phyloP scores from a whole-genome alignment of 2,329 filamentous ascomycete species.

The Exophiala alcalophila region DNA sequence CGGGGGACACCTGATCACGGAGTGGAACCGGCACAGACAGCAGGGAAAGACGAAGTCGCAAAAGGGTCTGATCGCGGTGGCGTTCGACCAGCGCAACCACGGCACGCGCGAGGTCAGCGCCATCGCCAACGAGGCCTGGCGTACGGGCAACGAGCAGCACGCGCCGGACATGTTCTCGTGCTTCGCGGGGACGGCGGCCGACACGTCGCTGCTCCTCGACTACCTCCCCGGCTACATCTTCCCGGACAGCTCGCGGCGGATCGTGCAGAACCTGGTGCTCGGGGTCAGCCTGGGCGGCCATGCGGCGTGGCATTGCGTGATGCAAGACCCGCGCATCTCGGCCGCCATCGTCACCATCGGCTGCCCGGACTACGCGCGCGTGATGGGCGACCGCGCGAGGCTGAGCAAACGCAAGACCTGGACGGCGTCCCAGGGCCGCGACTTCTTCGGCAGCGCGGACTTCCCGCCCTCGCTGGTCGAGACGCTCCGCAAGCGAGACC shows the following conservation, averaged over 20 bases:
- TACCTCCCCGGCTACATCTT: constrained; percentile 74
- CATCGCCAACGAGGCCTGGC: constrained; percentile 74
- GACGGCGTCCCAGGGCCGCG: constrained; percentile 53
- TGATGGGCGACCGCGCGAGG: constrained; percentile 76
- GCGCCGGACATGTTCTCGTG: constrained; percentile 84
- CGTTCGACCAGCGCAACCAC: constrained; percentile 93
- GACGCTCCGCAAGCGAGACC: constrained; percentile 66
- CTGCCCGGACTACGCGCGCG: constrained; percentile 79
- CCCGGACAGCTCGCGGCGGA: constrained; percentile 44
- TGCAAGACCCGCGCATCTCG: constrained; percentile 74
- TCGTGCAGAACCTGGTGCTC: constrained; percentile 67
- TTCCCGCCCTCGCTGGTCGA: constrained; percentile 69
- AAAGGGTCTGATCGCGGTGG: constrained; percentile 71
- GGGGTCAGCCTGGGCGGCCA: constrained; percentile 88
- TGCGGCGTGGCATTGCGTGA: constrained; percentile 76
- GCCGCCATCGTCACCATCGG: constrained; percentile 79
- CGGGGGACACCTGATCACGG: constrained; percentile 64
- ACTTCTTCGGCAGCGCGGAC: constrained; percentile 72
- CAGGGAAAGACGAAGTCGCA: constrained; percentile 33
- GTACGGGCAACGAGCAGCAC: constrained; percentile 72
- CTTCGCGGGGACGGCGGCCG: constrained; percentile 63
- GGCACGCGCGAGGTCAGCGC: constrained; percentile 67
- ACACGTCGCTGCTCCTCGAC: constrained; percentile 72
- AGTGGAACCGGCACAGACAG: constrained; percentile 56
- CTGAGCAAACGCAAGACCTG: constrained; percentile 64